A percentile compares a stretch with the other conserved stretches of the same genome.
Evolutionary conservation across 495 filamentous ascomycete genomes (phyloP).

Genomic region (Pyrenopolyporus hunteri): DNA sequence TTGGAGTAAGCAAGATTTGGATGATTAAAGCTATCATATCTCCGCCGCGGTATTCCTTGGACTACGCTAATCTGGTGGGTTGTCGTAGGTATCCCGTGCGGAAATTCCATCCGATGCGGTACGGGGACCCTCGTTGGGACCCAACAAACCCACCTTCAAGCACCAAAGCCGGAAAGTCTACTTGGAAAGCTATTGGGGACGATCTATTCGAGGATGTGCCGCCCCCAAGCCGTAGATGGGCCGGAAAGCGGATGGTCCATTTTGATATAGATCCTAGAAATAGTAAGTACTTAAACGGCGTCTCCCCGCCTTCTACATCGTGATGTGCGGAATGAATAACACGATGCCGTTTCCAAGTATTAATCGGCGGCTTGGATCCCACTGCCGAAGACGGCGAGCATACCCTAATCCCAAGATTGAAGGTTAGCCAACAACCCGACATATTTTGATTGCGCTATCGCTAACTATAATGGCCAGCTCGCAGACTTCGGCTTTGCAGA

Average conservation of each 20-base stretch:
- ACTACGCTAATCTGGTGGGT: neutral
- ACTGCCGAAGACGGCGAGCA: conserved; percentile 11
- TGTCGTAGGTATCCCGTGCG: conserved; percentile 20
- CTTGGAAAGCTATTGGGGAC: neutral
- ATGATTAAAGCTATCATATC: neutral
- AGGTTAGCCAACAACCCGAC: neutral
- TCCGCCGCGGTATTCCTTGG: neutral
- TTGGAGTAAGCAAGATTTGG: conserved; percentile 15
- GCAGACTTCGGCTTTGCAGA: conserved; percentile 14
- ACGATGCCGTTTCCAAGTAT: conserved; percentile 20
- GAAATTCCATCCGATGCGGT: conserved; percentile 26
- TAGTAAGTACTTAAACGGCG: conserved; percentile 4
- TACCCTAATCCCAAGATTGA: conserved; percentile 21
- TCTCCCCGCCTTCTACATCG: neutral
- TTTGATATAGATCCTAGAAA: conserved; percentile 33
- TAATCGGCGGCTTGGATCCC: conserved; percentile 18
- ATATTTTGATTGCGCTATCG: neutral
- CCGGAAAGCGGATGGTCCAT: conserved; percentile 23
- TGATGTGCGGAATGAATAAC: too few relatives aligned
- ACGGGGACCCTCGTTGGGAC: neutral
- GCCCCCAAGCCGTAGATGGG: conserved; percentile 5
- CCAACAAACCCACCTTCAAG: neutral
- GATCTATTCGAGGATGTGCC: conserved; percentile 32
- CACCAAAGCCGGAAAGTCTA: neutral
- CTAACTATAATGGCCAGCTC: conserved; percentile 19